Base-by-base conservation (phyloP, 306 rosid genomes). In the Casuarina cunninghamiana region DNA sequence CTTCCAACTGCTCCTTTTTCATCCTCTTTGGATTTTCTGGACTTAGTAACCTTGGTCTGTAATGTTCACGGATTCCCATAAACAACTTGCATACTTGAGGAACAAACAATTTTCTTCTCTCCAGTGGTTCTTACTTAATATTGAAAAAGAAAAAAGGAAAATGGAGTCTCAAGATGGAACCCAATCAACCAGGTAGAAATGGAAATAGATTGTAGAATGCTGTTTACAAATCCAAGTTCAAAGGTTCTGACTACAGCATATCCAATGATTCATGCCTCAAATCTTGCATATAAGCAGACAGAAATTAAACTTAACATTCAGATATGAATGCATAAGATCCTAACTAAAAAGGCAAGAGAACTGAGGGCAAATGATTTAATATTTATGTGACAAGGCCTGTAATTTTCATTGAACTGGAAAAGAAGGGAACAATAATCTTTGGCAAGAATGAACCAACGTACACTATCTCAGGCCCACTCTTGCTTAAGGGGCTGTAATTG, bases 381-480 rank as follows among this genome's bases (percentile, higher is more conserved):
- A 69, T n/a, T n/a, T 12, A 66, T 61, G 61, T 65, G 38, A 71
- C 13, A 50, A 78, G 53, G 60, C 3, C 4, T 48, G 38, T 58
- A 58, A 37, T 58, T 9, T 32, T 50, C 19, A 61, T 37, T 68
- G 71, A 50, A 15, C 45, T 7, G 1, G 63, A 78, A 71, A 51
- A 61, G 17, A 37, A 66, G 5, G 50, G 44, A 79, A 82, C 42
- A 71, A 72, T 50, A 51, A 12, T 71, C 11, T 57, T 71, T 48
- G 68, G 50, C 66, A 71, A 75, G 74, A 72, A 74, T 66, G 45
- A 63, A 49, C 53, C 43, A 76, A 81, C 94, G 53, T 88, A 94
- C 97, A 83, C 72, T 69, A 94, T 90, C 82, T 88, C 88, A 48
- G 97, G 88, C 77, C 81, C 89, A 69, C 78, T 77, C 83, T 63